Base-by-base conservation (phyloP, 345 rosid species). In the Odontarrhena argentea region DNA sequence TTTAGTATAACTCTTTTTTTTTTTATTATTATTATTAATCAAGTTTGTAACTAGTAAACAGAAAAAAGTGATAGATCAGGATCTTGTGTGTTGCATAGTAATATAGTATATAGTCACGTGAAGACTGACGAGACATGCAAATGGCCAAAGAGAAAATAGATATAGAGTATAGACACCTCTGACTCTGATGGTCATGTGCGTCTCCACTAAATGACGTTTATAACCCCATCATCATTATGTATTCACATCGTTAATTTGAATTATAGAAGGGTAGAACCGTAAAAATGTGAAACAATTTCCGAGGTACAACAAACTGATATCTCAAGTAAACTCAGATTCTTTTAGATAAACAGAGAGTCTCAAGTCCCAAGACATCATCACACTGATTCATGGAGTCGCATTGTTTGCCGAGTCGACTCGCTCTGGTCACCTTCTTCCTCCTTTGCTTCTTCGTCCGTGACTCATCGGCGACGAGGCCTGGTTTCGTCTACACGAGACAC, bases 401-500 rank as follows among this genome's bases (percentile, higher is more conserved):
- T 24, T 26, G 2, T 58, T 41, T 15, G 3, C 48, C 4, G 67
- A 67, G 50, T 74, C 80, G 49, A 55, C 52, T 76, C 76, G 35
- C 48, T 67, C 30, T 71, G 5, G 3, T 67, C 36, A 0, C 62
- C 12, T 65, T 82, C 63, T 48, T 70, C 36, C 10, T 79, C n/a
- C 15, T 71, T 26, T 64, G 59, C 62, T 63, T 68, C 43, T 48
- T 63, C 8, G 41, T 65, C 24, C 9, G 45, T 1, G 24, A 41
- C 4, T 47, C 70, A 37, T 53, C 52, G 4, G 70, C 78, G 57
- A 30, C 73, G 9, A 62, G 82, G 47, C 85, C 90, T 42, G 90
- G 83, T 1, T 82, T 84, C 60, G 55, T 83, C 63, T 92, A 82
- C 83, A 69, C 87, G 1, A 75, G 98, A 79, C 55, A 75, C 77